Evolutionary conservation across 306 rosid species (phyloP).

Genomic region (Trifolium dubium): DNA sequence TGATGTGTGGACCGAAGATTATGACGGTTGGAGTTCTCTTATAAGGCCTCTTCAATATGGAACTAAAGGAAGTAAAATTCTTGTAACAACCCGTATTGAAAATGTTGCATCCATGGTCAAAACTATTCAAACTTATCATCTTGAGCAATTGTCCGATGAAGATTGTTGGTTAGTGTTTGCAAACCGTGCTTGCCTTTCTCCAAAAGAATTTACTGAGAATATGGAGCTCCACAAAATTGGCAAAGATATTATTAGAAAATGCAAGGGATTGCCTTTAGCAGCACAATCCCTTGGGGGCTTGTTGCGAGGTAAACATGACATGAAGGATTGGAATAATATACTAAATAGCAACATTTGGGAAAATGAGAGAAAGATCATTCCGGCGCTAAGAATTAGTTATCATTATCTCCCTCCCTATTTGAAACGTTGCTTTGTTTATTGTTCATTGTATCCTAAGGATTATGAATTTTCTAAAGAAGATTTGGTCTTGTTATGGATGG

Average conservation of each 20-base stretch:
- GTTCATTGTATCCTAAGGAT: neutral
- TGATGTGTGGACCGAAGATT: neutral
- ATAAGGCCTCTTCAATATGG: neutral
- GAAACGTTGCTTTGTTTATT: slow-evolving; percentile 7
- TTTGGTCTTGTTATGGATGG: neutral
- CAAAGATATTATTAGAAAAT: slow-evolving; percentile 1
- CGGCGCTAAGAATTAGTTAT: slow-evolving; percentile 22
- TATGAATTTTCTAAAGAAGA: neutral
- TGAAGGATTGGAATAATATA: neutral
- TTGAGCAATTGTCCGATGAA: neutral
- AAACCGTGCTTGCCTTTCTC: neutral
- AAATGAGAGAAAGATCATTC: slow-evolving; percentile 14
- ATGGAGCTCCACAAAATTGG: neutral
- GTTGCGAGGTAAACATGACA: neutral
- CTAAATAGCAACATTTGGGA: slow-evolving; percentile 20
- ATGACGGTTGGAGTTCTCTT: neutral
- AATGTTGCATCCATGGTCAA: neutral
- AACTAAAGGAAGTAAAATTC: neutral
- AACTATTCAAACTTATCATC: neutral
- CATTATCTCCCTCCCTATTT: slow-evolving; percentile 20
- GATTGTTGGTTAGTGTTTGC: slow-evolving; percentile 12
- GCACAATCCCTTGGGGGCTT: slow-evolving; percentile 31
- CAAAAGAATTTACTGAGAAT: neutral
- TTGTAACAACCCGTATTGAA: neutral
- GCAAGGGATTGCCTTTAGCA: slow-evolving; percentile 29